Evolutionary conservation across 106 monocot genomes (phyloP), one percentile per base, ranked within the genome.

Genomic region (Platanthera zijinensis): DNA sequence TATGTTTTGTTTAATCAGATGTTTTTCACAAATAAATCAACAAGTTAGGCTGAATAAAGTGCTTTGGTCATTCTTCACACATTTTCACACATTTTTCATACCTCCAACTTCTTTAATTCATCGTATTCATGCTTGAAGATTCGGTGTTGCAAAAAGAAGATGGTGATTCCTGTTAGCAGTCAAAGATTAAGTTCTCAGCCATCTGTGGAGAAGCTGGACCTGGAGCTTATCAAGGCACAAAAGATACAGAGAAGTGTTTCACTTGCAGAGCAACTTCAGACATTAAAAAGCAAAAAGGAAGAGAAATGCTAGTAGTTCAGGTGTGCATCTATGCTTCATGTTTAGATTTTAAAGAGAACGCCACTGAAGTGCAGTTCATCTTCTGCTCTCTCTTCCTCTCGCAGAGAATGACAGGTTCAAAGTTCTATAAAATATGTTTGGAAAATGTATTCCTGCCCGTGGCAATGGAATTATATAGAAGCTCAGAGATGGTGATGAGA

Each of bases 231-330:
- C 57, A 81, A 83, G 79, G 73, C 68, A 17, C 81, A 92, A 70
- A 84, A 77, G 68, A 63, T 79, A 78, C 78, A 72, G 39, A 51
- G 57, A 81, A 74, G 67, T 47, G 67, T 81, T 74, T 88, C 91
- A 67, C 86, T 92, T 68, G 84, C 91, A 67, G 91, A 92, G 59
- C 88, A 86, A 75, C 84, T 92, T 75, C 84, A 66, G 57, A 86
- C 78, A 17, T 74, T 78, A 68, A 85, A 88, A 57, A 78, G 56
- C 72, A 75, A 47, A 72, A 85, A 80, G 59, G 18, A 19, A 19
- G 59, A 61, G 59, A 7, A 19, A 19, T 61, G 59, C 21, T 61
- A 19, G n/a, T 21, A 21, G 59, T 61, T 19, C 8, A 61, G 59
- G 59, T 21, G 19, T 19, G 21, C 8, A 59, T 56, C 56, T 56